Conservation (phyloP, 768 basidiomycete genomes). For the Boletus subparvulus region DNA sequence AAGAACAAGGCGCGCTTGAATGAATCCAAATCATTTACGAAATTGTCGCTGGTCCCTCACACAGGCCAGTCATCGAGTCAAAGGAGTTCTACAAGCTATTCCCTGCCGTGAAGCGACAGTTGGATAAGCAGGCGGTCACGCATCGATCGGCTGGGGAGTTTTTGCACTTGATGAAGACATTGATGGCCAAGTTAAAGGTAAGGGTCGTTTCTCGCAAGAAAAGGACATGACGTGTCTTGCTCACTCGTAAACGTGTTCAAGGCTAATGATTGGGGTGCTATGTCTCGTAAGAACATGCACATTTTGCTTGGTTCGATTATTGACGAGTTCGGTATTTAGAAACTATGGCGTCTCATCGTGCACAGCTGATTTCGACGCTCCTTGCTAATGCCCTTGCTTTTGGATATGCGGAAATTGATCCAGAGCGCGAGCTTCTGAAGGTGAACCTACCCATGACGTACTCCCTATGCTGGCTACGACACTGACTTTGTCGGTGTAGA, state of each 20-base stretch:
- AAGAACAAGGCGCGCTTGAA: background rate
- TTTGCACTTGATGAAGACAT: constrained; percentile 54
- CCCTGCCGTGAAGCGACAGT: constrained; percentile 41
- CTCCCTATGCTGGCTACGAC: background rate
- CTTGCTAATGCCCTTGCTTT: constrained; percentile 49
- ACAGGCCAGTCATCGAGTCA: constrained; percentile 58
- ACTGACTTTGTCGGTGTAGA: constrained; percentile 31
- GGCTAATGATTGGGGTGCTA: constrained; percentile 65
- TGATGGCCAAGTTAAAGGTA: constrained; percentile 72
- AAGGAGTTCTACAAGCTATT: constrained; percentile 58
- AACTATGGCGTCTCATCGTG: constrained; percentile 50
- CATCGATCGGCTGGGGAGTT: constrained; percentile 55
- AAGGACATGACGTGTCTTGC: background rate
- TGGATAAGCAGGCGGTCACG: constrained; percentile 50
- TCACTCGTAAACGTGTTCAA: constrained; percentile 18
- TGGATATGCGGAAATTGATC: constrained; percentile 46
- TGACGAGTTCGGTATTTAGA: constrained; percentile 31
- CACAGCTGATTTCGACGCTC: constrained; percentile 39
- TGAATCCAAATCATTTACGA: background rate
- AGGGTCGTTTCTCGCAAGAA: background rate
- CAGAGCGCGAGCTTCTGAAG: constrained; percentile 50
- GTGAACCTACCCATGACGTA: constrained; percentile 25
- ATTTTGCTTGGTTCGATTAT: background rate
- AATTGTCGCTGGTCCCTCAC: background rate
- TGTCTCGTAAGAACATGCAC: constrained; percentile 50